Percentiles rank a stretch among this genome's conserved stretches.
phyloP scores from a whole-genome alignment of 2,329 filamentous ascomycete genomes.

The Pyrenophora graminea region DNA sequence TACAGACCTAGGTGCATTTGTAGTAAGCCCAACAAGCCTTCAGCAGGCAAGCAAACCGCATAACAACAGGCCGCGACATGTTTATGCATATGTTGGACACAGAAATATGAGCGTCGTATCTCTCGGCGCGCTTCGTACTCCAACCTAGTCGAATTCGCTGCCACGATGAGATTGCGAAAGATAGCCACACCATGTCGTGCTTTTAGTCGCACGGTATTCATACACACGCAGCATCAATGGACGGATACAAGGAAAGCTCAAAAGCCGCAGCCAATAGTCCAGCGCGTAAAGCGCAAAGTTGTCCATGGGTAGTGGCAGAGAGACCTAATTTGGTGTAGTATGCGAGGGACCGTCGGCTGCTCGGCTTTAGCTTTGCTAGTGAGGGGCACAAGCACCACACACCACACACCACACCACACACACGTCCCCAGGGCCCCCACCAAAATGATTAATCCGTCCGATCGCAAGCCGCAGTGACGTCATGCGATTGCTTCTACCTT shows the following conservation, averaged over 20 bases:
- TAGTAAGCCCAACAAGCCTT: too few species aligned
- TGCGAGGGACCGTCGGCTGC: conserved; percentile 21
- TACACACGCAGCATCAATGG: not conserved
- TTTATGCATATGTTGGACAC: too few species aligned
- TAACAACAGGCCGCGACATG: too few species aligned
- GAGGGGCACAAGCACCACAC: conserved; percentile 14
- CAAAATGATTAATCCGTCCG: not conserved
- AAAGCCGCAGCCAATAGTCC: conserved; percentile 3
- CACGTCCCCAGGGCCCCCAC: not conserved
- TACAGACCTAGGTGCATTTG: too few species aligned
- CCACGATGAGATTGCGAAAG: conserved; percentile 12
- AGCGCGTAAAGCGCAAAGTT: conserved; percentile 6
- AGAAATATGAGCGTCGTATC: too few species aligned
- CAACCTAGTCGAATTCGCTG: too few species aligned
- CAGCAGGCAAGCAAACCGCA: too few species aligned
- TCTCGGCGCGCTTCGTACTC: too few species aligned
- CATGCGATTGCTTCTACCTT: conserved; percentile 6
- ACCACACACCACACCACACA: too few species aligned
- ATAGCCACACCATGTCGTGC: conserved; percentile 25
- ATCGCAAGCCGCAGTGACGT: conserved; percentile 17
- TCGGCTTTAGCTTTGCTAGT: conserved; percentile 15
- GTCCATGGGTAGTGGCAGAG: not conserved
- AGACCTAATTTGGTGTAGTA: conserved; percentile 6
- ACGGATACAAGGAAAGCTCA: not conserved
- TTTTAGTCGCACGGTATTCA: conserved; percentile 6